Evolutionary conservation across 345 rosid species (phyloP).

Genomic region (Bruguiera sexangula): DNA sequence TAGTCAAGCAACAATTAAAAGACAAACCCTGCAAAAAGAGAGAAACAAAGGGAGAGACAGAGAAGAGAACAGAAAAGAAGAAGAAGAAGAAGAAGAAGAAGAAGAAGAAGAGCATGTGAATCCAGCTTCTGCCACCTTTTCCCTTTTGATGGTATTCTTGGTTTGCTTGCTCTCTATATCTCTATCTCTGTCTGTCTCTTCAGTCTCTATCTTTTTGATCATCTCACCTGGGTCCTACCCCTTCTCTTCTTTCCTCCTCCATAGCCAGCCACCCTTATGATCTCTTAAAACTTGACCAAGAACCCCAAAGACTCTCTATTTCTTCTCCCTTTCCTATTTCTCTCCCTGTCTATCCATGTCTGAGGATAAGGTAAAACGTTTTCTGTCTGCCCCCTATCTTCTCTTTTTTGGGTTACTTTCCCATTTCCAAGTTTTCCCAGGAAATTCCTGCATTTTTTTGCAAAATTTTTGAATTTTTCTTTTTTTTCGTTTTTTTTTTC

Average conservation of each 20-base stretch:
- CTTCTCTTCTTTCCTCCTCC: not conserved
- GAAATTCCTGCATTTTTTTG: not conserved
- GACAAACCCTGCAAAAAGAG: not conserved
- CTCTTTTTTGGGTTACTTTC: not conserved
- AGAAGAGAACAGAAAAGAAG: no score
- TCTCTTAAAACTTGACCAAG: not conserved
- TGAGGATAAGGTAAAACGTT: not conserved
- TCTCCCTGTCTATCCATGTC: not conserved
- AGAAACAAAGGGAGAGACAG: not conserved
- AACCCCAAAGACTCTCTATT: not conserved
- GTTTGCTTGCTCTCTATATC: not conserved
- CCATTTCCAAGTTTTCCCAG: not conserved
- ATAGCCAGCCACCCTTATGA: not conserved
- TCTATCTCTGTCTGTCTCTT: not conserved
- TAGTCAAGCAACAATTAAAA: not conserved
- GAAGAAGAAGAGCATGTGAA: not conserved
- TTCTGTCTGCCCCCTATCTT: no score
- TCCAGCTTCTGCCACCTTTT: not conserved
- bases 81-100: not conserved
- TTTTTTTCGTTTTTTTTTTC: not conserved
- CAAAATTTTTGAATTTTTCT: not conserved
- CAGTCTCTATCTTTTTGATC: no score
- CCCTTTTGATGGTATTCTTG: conserved; percentile 15
- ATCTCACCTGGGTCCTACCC: not conserved
- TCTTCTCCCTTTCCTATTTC: not conserved